Percentiles rank a stretch among this genome's conserved stretches.
Conservation (phyloP, 1,139 yeast genomes). For the Debaryomyces nepalensis region DNA sequence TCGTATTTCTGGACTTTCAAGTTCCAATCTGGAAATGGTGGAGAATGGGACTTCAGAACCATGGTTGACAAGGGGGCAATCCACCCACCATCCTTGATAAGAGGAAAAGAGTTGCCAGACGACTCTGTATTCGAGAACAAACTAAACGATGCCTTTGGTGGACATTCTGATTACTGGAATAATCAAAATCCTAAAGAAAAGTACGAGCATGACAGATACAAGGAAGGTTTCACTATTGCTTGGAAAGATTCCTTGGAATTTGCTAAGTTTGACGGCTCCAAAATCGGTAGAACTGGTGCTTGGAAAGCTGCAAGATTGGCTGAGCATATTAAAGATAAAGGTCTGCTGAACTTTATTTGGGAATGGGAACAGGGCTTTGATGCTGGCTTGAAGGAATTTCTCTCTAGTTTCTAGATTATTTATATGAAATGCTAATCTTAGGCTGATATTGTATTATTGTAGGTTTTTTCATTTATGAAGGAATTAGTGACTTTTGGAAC, state of each 20-base stretch:
- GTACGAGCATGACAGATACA: conserved; percentile 80
- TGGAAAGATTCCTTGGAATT: conserved; percentile 75
- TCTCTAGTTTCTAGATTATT: conserved; percentile 7
- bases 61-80: conserved; percentile 74
- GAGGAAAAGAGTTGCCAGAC: conserved; percentile 37
- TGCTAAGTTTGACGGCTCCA: conserved; percentile 69
- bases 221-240: conserved; percentile 75
- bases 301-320: conserved; percentile 58
- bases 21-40: conserved; percentile 88
- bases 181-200: conserved; percentile 57
- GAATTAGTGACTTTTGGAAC: conserved; percentile 1
- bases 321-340: conserved; percentile 63
- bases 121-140: conserved; percentile 47
- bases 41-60: conserved; percentile 92
- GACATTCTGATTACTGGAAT: conserved; percentile 74
- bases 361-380: conserved; percentile 88
- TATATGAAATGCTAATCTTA: background rate
- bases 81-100: conserved; percentile 25
- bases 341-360: conserved; percentile 67
- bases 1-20: conserved; percentile 90
- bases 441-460: background rate
- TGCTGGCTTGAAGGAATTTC: conserved; percentile 53
- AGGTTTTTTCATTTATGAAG: too few relatives aligned
- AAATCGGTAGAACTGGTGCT: conserved; percentile 71
- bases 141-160: conserved; percentile 41